Evolutionary conservation across 2,329 filamentous ascomycete genomes (phyloP), one percentile per base, ranked within the genome.

Genomic region (Phaeoacremonium minimum): DNA sequence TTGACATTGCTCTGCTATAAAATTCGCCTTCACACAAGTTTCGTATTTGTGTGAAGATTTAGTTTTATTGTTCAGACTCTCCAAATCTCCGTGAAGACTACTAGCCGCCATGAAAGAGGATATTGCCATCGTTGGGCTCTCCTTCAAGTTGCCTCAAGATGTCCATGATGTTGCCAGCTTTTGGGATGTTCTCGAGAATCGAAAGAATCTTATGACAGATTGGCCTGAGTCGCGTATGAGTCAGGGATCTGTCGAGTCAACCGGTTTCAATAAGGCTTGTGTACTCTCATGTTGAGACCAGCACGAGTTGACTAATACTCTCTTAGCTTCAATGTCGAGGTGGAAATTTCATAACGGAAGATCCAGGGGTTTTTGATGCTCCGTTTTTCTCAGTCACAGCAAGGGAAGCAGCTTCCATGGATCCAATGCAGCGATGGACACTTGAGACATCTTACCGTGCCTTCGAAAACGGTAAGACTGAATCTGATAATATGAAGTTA

Each of bases 381-480:
- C 54, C 57, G 2, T 66, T 67, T 39, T 67, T 67, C 43, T 53
- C 51, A 1, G 51, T 64, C n/a, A 47, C n/a, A n/a, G n/a, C 57
- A 4, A 52, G 49, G 8, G 60, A 64, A 26, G 51, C 57, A 1
- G 50, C 49, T 18, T 45, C 53, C 6, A 58, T 66, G 56, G 63
- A 67, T 36, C 63, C 64, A 1, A 45, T 52, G 46, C 61, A 64
- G 26, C 44, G 60, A 19, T 52, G 48, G 51, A 48, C 48, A 5
- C 46, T 64, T 7, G 60, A 64, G 33, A 33, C 48, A 13, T 45
- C 57, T 2, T 64, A 60, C n/a, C 46, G 44, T 2, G 57, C 59
- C 2, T 54, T 64, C n/a, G 59, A 64, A 39, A 61, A 58, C 32
- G 53, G 56, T 59, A 30, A 37, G 46, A 28, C 38, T 7, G 28